Percentiles rank a stretch among this genome's conserved stretches.
Conservation (phyloP, 148 eudicot genomes). For the Dianthus caryophyllus region DNA sequence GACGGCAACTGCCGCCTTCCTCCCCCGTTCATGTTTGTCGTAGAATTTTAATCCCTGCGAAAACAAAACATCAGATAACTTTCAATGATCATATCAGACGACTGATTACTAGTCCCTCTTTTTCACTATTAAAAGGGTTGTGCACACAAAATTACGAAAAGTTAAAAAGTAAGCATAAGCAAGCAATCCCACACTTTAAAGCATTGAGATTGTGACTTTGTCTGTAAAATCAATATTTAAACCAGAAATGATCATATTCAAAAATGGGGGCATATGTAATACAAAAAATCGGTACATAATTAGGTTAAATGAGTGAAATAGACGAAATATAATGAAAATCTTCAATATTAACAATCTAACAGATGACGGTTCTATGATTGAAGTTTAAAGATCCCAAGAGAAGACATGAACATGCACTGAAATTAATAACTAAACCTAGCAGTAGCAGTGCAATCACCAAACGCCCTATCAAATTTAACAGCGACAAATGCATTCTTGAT, state of each 20-base stretch:
- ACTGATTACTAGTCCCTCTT: too few species aligned
- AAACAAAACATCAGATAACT: conserved; percentile 2
- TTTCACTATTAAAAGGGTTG: too few species aligned
- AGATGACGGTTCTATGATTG: not conserved
- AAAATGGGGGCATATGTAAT: too few species aligned
- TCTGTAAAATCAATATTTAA: too few species aligned
- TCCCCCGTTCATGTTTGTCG: conserved; percentile 25
- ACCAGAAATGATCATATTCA: too few species aligned
- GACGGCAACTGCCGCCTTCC: conserved; percentile 51
- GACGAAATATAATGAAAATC: not conserved
- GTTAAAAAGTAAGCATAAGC: too few species aligned
- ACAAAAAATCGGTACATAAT: too few species aligned
- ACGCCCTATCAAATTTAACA: not conserved
- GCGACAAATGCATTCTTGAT: not conserved
- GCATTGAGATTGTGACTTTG: too few species aligned
- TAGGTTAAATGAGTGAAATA: not conserved
- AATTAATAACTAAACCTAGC: not conserved
- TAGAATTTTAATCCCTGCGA: not conserved
- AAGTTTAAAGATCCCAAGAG: not conserved
- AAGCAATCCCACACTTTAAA: too few species aligned
- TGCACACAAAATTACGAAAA: too few species aligned
- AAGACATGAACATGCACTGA: not conserved
- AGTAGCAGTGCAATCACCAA: not conserved
- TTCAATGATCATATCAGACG: conserved; percentile 5
- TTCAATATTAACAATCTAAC: too few species aligned